Evolutionary conservation across 345 rosid genomes (phyloP).

Genomic region (Cardamine resedifolia): DNA sequence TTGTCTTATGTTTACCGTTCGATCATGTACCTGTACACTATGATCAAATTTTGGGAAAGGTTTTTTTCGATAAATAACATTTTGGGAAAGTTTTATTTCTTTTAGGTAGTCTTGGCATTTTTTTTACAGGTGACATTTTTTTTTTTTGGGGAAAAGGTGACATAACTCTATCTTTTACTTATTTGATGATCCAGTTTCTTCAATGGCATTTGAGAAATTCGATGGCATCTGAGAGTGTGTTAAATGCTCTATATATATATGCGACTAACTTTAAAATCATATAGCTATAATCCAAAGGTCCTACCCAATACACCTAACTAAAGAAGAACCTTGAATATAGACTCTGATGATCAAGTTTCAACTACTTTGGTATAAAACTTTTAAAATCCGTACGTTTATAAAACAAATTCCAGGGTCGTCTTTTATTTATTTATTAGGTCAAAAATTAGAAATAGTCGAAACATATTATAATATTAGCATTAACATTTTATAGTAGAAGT

Average conservation of each 20-base stretch:
- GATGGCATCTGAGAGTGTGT: slow-evolving; percentile 3
- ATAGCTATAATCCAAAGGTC: slow-evolving; percentile 15
- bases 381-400: not conserved
- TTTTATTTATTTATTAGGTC: not conserved
- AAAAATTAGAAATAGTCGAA: not conserved
- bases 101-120: not conserved
- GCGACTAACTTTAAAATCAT: not conserved
- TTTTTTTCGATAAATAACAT: not conserved
- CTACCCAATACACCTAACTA: slow-evolving; percentile 3
- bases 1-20: no score
- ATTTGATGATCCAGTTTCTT: not conserved
- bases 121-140: no score
- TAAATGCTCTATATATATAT: not conserved
- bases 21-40: not conserved
- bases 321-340: not conserved
- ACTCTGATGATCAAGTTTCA: slow-evolving; percentile 3
- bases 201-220: not conserved
- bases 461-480: not conserved
- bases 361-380: not conserved
- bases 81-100: not conserved
- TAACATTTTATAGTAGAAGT: not conserved
- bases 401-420: not conserved
- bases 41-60: not conserved
- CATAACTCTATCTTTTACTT: not conserved
- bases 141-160: no score